These are phyloP conservation scores for Dipteronia sinensis DNA, from an alignment of 345 rosid genomes.

Conservation along the genomic window DNA sequence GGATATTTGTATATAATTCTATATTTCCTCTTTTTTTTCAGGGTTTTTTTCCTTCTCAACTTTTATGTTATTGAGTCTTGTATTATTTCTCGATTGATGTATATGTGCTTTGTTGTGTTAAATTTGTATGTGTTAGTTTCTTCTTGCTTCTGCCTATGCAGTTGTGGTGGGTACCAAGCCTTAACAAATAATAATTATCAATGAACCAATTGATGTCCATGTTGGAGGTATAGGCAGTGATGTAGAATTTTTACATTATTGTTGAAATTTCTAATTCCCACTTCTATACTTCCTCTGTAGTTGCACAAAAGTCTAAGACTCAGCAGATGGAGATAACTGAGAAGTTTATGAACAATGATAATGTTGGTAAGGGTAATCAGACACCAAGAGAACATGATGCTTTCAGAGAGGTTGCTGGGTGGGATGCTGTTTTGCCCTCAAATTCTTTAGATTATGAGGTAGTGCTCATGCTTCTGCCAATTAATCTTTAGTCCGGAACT, in stretches of 20 bases:
- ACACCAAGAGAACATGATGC: constrained; percentile 17
- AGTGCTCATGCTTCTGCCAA: constrained; percentile 5
- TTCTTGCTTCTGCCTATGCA: neutral
- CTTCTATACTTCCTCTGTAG: constrained; percentile 3
- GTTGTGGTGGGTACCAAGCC: constrained; percentile 17
- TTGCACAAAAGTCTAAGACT: constrained; percentile 14
- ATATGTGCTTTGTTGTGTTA: constrained; percentile 1
- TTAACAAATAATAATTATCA: constrained; percentile 5
- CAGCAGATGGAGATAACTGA: constrained; percentile 14
- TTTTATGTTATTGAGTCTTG: neutral
- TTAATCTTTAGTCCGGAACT: constrained; percentile 6
- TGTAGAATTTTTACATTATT: neutral
- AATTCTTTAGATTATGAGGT: constrained; percentile 31
- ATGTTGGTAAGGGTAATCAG: constrained; percentile 9
- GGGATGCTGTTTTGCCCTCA: constrained; percentile 26
- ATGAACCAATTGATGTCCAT: constrained; percentile 22
- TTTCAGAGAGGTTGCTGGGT: constrained; percentile 11
- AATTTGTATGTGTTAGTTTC: neutral
- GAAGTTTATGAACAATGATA: constrained; percentile 21
- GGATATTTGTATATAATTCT: neutral
- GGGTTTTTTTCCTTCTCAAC: neutral
- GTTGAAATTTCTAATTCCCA: constrained; percentile 9
- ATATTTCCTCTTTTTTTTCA: neutral
- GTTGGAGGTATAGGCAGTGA: constrained; percentile 16
- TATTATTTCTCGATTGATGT: neutral